Percentiles rank a stretch among this genome's conserved stretches.
Evolutionary conservation across 345 rosid genomes (phyloP).

Genomic region (Brassica cretica): DNA sequence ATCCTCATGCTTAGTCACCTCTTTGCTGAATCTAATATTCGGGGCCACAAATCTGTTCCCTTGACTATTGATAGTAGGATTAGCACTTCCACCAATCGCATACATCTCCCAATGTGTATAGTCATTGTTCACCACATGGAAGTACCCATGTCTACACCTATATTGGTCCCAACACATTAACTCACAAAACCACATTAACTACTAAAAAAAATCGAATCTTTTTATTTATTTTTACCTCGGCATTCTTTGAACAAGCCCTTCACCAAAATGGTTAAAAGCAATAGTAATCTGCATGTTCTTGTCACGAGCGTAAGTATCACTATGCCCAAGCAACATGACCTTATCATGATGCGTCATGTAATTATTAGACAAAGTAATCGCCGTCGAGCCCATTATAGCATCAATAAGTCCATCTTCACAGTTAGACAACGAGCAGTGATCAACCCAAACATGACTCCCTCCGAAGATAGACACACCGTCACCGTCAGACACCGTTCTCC

Average conservation of each 20-base stretch:
- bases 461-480: not conserved
- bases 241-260: not conserved
- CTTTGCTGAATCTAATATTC: not conserved
- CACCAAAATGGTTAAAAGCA: not conserved
- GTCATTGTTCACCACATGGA: conserved; percentile 7
- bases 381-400: not conserved
- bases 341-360: conserved; percentile 5
- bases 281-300: not conserved
- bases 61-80: not conserved
- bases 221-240: not conserved
- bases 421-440: not conserved
- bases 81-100: not conserved
- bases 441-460: conserved; percentile 3
- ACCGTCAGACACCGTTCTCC: not conserved
- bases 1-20: not conserved
- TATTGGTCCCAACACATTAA: not conserved
- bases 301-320: not conserved
- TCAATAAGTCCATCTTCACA: not conserved
- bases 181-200: not conserved
- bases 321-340: conserved; percentile 6
- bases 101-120: not conserved
- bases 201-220: not conserved
- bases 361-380: conserved; percentile 6
- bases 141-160: conserved; percentile 6
- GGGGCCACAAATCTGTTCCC: not conserved